Percentiles rank a stretch among this genome's conserved stretches.
These are phyloP conservation scores for Mycosarcoma maydis DNA, from an alignment of 1,284 basidiomycete genomes.

Conservation along the genomic window DNA sequence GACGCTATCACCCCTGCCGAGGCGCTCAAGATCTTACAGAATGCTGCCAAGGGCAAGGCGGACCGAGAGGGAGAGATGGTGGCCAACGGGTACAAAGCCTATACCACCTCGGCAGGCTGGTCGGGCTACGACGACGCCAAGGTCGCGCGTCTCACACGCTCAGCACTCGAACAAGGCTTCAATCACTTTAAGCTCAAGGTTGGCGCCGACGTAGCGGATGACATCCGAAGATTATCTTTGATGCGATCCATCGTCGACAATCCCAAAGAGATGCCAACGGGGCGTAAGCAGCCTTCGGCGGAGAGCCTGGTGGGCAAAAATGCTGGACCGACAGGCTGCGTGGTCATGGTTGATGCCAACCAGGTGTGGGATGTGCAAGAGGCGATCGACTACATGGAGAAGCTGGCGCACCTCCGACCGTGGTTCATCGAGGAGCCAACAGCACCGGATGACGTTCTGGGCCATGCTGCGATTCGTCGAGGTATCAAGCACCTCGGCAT, in stretches of 20 bases:
- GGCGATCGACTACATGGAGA: slow-evolving; percentile 88
- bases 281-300: slow-evolving; percentile 20
- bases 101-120: slow-evolving; percentile 87
- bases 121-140: slow-evolving; percentile 85
- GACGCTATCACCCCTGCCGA: slow-evolving; percentile 91
- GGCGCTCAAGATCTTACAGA: slow-evolving; percentile 82
- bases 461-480: slow-evolving; percentile 82
- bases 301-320: slow-evolving; percentile 75
- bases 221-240: slow-evolving; percentile 84
- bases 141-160: slow-evolving; percentile 82
- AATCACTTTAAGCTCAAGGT: slow-evolving; percentile 79
- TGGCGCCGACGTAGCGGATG: slow-evolving; percentile 81
- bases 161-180: slow-evolving; percentile 79
- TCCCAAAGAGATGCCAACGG: slow-evolving; percentile 49
- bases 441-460: slow-evolving; percentile 46
- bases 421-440: slow-evolving; percentile 76
- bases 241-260: slow-evolving; percentile 90
- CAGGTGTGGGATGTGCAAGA: slow-evolving; percentile 95
- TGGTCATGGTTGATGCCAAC: slow-evolving; percentile 96
- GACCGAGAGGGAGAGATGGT: slow-evolving; percentile 67
- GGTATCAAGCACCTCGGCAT: slow-evolving; percentile 83
- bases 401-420: slow-evolving; percentile 83
- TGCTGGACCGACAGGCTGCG: slow-evolving; percentile 89
- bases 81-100: slow-evolving; percentile 82
- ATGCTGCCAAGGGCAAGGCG: slow-evolving; percentile 79